Conservation (phyloP, 164 flowering plant genomes). For the grape (Vitis vinifera) region ASM3070453v1 NC_081808.1:8748001-8748500, state of each 20-base stretch:
- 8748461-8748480: slow-evolving; percentile 24
- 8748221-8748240: slow-evolving; percentile 59
- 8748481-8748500: no score
- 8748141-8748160: slow-evolving; percentile 37
- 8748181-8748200: slow-evolving; percentile 54
- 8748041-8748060: no score
- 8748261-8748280: slow-evolving; percentile 32
- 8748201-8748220: slow-evolving; percentile 47
- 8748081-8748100: background rate
- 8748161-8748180: slow-evolving; percentile 41
- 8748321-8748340: slow-evolving; percentile 30
- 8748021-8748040: no score
- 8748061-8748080: background rate
- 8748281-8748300: slow-evolving; percentile 30
- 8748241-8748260: slow-evolving; percentile 43
- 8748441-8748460: slow-evolving; percentile 35
- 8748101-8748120: no score
- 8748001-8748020: no score
- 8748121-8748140: slow-evolving; percentile 28
- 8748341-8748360: slow-evolving; percentile 24
- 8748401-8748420: slow-evolving; percentile 17
- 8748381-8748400: slow-evolving; percentile 23
- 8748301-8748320: slow-evolving; percentile 41
- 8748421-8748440: slow-evolving; percentile 34
- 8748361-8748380: slow-evolving; percentile 19